Evolutionary conservation across 2,329 filamentous ascomycete species (phyloP), one percentile per base, ranked within the genome.

Genomic region (Penicillium paneum): DNA sequence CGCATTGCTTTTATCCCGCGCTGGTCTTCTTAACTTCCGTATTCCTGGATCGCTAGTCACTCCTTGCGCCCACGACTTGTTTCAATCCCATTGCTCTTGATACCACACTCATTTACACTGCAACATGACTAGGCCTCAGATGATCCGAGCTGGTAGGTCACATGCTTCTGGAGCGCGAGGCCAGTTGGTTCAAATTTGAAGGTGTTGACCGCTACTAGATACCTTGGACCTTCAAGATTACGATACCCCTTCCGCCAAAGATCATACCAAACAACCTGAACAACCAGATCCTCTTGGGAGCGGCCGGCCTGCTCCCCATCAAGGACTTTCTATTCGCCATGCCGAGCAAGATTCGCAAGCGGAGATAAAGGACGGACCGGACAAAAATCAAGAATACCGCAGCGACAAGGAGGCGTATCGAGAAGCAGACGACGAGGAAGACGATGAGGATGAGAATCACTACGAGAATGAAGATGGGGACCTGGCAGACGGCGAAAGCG

Each of bases 141-240:
- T 78, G 52, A 70, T 78, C 52, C 71, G 76, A 65, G 76, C 76
- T 55, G 76, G 76, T 78, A 72, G 55, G 72, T 62, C 34, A 36
- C 41, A 41, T 44, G 15, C 11, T n/a, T 24, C 21, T 5, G 19
- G 8, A 10, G 31, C 15, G 42, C 29, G 26, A 31, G 45, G 28
- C 35, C 32, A 42, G 42, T 53, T 53, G 24, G 29, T 45, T 39
- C 15, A 26, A 48, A 46, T 13, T 17, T 28, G 21, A 47, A 21
- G 29, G 40, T 52, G 31, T 54, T 64, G 43, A 66, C 44, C 28
- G 31, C 39, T 49, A 49, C 56, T 75, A 96, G 93, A 97, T 79
- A 95, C 93, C 59, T 89, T 97, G 76, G 94, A 97, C 77, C 85
- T 97, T 49, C 94, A 97, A 81, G 85, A 91, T 75, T 89, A 86